Base-by-base conservation (phyloP, 1,284 basidiomycete genomes). In the Ustilago trichophora region DNA sequence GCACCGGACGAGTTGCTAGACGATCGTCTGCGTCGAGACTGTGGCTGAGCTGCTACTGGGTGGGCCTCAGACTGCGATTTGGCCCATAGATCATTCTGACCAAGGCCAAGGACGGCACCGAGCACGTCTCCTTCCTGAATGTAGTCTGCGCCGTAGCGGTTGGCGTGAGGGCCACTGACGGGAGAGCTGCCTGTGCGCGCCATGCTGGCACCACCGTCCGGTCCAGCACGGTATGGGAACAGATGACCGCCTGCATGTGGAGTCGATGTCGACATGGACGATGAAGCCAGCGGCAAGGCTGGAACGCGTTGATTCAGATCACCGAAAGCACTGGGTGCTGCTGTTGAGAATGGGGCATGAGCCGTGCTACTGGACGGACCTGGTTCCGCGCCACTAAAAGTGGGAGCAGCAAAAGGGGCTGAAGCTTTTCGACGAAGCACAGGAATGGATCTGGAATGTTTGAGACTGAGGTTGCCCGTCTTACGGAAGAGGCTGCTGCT, bases 111-210 rank as follows among this genome's bases (percentile, higher is more conserved):
- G 12, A 77, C 62, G 16, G 75, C 75, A 6, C 75, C 74, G 11
- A 77, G 62, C 18, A 77, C 74, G 25, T 77, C 75, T 16, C 75
- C 75, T 21, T 71, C 64, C 21, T 75, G 48, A 19, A 77, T 60
- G 24, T 67, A 33, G 19, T 57, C 56, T 10, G 43, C 22, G 7
- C 34, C 40, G 13, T 45, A 32, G 11, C 63, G 62, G 18, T 54
- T 57, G 27, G 68, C 63, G 27, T 65, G 31, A 5, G 53, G 35
- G 21, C 67, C 67, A 10, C 31, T 57, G 38, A 70, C 53, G 13
- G 67, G 67, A 11, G 60, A 47, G 46, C 67, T 70, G 18, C 53
- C 67, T 6, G 56, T 50, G 16, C 67, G 55, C 18, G 55, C 36
- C 67, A 70, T 70, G 25, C 34, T 31, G 11, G 31, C 16, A 29